Evolutionary conservation across 1,139 yeast genomes (phyloP).

Genomic region (Pichia cactophila): DNA sequence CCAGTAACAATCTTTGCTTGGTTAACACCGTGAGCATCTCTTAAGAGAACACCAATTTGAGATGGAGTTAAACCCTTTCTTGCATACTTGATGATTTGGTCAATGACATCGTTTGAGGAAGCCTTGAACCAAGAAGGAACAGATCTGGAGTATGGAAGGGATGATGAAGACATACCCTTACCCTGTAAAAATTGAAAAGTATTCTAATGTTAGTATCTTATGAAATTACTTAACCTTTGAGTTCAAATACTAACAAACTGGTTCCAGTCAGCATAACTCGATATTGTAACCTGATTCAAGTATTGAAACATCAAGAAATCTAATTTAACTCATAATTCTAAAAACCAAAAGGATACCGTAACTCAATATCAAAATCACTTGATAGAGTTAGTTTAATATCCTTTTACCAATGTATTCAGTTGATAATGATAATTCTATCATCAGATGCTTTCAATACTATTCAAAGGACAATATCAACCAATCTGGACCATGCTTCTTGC

Average conservation of each 20-base stretch:
- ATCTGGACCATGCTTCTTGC: constrained; percentile 27
- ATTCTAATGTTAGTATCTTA: constrained; percentile 30
- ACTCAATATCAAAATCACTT: not conserved
- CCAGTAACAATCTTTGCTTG: constrained; percentile 97
- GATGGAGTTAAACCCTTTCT: constrained; percentile 99
- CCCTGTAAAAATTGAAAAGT: constrained; percentile 45
- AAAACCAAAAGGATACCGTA: not conserved
- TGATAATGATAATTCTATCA: no score
- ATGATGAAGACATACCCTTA: constrained; percentile 99
- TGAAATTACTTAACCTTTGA: constrained; percentile 22
- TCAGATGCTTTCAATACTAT: not conserved
- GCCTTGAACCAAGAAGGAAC: constrained; percentile 99
- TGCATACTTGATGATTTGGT: constrained; percentile 98
- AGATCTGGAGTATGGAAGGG: constrained; percentile 98
- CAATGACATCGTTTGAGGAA: constrained; percentile 91
- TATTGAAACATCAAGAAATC: not conserved
- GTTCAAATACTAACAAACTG: constrained; percentile 26
- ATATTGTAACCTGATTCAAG: not conserved
- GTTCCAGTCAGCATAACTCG: constrained; percentile 26
- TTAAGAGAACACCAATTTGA: constrained; percentile 97
- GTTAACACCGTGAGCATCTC: constrained; percentile 99
- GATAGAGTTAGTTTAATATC: not conserved
- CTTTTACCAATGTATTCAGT: no score
- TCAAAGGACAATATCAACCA: constrained; percentile 13
- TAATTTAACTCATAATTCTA: not conserved